A percentile compares a stretch with the other conserved stretches of the same genome.
phyloP scores from a whole-genome alignment of 177 flowering plant genomes.

The Vitis hybrid region DNA sequence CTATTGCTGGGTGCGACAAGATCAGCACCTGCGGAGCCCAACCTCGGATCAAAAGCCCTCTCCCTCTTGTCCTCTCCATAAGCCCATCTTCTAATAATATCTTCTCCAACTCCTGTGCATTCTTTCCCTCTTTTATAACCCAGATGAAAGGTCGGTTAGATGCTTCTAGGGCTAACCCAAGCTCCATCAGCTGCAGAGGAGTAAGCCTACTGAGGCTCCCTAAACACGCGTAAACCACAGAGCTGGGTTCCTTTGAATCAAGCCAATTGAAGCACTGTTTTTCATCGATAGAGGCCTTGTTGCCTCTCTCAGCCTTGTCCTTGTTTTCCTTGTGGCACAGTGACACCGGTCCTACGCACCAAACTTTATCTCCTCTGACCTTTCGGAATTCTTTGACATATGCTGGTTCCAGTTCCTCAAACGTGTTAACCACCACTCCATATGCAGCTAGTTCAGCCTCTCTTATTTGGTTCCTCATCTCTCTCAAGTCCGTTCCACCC shows the following conservation, averaged over 20 bases:
- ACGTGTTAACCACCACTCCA: constrained; percentile 24
- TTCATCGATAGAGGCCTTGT: constrained; percentile 4
- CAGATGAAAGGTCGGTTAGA: constrained; percentile 28
- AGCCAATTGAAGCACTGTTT: constrained; percentile 26
- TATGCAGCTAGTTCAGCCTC: constrained; percentile 11
- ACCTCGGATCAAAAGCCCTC: constrained; percentile 23
- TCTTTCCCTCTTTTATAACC: constrained; percentile 16
- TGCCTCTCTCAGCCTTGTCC: constrained; percentile 21
- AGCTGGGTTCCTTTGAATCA: constrained; percentile 4
- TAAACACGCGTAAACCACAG: constrained; percentile 28
- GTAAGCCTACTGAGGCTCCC: constrained; percentile 20
- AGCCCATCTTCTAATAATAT: constrained; percentile 17
- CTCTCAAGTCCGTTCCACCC: neutral
- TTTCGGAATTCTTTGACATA: constrained; percentile 17
- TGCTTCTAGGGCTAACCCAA: constrained; percentile 32
- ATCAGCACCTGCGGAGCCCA: constrained; percentile 37
- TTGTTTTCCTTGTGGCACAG: constrained; percentile 6
- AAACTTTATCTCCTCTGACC: constrained; percentile 14
- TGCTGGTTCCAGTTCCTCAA: constrained; percentile 25
- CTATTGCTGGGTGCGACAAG: constrained; percentile 30
- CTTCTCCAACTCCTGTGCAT: constrained; percentile 9
- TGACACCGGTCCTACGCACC: constrained; percentile 38
- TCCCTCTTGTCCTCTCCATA: constrained; percentile 22
- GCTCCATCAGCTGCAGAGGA: constrained; percentile 20
- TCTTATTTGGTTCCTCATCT: neutral